These are phyloP conservation scores for Rhinocladiella similis DNA, from an alignment of 2,329 filamentous ascomycete genomes.

Conservation along the genomic window DNA sequence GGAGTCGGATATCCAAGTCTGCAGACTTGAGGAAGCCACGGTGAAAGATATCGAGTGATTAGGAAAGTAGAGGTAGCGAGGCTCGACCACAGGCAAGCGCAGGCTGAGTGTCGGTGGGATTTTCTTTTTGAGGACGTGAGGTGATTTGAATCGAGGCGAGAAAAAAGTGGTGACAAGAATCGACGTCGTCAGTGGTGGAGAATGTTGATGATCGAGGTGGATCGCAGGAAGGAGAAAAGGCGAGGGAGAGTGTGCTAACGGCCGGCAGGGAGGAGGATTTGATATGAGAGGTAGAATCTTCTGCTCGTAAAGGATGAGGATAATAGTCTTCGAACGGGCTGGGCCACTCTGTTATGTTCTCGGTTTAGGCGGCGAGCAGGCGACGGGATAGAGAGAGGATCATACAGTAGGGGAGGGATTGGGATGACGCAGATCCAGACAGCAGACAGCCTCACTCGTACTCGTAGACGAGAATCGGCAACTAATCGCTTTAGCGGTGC, in stretches of 20 bases:
- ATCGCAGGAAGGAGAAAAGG: not conserved
- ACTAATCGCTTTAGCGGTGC: not conserved
- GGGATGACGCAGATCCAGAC: not conserved
- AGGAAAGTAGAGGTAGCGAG: not conserved
- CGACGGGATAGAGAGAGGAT: not conserved
- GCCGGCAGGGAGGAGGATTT: not conserved
- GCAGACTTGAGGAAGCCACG: slow-evolving; percentile 28
- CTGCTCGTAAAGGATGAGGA: not conserved
- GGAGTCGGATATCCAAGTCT: slow-evolving; percentile 23
- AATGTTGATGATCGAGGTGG: not conserved
- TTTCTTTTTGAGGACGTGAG: not conserved
- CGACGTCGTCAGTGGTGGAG: slow-evolving; percentile 1
- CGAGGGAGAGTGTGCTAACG: not conserved
- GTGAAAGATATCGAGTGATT: slow-evolving; percentile 16
- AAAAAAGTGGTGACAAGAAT: slow-evolving; percentile 4
- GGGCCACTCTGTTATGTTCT: not conserved
- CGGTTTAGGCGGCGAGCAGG: not conserved
- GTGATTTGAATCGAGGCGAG: not conserved
- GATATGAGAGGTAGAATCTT: not conserved
- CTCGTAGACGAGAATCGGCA: not conserved
- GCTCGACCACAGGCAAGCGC: not conserved
- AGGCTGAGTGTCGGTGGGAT: slow-evolving; percentile 6
- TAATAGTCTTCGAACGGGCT: not conserved
- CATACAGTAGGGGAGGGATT: not conserved
- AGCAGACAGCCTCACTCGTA: not conserved